These are phyloP conservation scores for Volvariella surrecta DNA, from an alignment of 1,284 basidiomycete species.

Conservation along the genomic window DNA sequence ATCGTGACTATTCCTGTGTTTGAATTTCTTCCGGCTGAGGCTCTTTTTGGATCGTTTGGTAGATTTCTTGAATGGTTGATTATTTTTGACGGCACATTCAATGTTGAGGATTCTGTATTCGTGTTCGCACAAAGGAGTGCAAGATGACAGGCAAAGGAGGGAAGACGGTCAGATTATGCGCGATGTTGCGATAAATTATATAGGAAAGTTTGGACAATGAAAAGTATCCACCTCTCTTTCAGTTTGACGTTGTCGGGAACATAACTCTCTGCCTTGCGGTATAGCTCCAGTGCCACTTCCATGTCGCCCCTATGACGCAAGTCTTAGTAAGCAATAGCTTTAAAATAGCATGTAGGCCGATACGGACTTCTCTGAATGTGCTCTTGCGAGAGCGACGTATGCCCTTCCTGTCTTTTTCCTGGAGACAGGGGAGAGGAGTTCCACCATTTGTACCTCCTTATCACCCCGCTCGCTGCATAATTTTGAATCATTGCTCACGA, in stretches of 20 bases:
- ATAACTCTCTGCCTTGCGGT: conserved; percentile 66
- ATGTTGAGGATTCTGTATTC: conserved; percentile 62
- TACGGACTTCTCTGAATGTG: conserved; percentile 69
- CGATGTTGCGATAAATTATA: conserved; percentile 32
- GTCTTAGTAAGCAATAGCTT: conserved; percentile 7
- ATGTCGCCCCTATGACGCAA: conserved; percentile 52
- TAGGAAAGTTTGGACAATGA: conserved; percentile 49
- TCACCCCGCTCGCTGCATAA: conserved; percentile 43
- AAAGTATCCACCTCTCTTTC: conserved; percentile 73
- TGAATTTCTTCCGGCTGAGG: conserved; percentile 14
- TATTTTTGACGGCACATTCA: conserved; percentile 60
- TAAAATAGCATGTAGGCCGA: conserved; percentile 7
- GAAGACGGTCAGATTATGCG: conserved; percentile 22
- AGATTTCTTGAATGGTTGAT: conserved; percentile 49
- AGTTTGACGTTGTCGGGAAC: conserved; percentile 73
- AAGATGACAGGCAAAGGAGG: conserved; percentile 16
- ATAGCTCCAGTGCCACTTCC: conserved; percentile 62
- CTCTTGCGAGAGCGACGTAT: conserved; percentile 64
- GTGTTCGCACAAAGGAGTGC: conserved; percentile 5
- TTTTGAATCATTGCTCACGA: conserved; percentile 6
- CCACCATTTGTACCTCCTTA: conserved; percentile 49
- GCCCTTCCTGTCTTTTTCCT: conserved; percentile 70
- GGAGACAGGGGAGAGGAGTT: conserved; percentile 57
- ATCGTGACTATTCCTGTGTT: conserved; percentile 1
- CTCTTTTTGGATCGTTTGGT: conserved; percentile 38